Percentiles rank a stretch among this genome's conserved stretches.
phyloP scores from a whole-genome alignment of 805 yeast species.

The Saccharomycopsis amapae region DNA sequence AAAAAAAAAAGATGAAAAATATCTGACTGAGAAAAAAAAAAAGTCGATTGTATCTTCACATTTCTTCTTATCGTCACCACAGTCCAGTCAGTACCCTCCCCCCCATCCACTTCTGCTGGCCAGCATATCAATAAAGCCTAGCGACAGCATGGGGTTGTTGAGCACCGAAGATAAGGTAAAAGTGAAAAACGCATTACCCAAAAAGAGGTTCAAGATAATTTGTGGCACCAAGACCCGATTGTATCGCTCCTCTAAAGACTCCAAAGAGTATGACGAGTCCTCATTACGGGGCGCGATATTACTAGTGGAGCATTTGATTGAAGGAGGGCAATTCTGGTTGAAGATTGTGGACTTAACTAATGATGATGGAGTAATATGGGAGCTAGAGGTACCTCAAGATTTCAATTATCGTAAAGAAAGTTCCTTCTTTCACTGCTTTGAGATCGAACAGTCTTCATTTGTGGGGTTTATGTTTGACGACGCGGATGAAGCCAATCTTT shows the following conservation, averaged over 20 bases:
- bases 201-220: slow-evolving; percentile 2
- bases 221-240: slow-evolving; percentile 1
- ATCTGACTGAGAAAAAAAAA: too few relatives aligned
- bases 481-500: slow-evolving; percentile 8
- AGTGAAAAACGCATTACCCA: slow-evolving; percentile 6
- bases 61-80: too few relatives aligned
- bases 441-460: not conserved
- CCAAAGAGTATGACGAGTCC: not conserved
- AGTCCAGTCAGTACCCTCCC: too few relatives aligned
- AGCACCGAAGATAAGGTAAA: not conserved
- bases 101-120: too few relatives aligned
- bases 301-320: not conserved
- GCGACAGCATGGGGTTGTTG: not conserved
- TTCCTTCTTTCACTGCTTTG: slow-evolving; percentile 5
- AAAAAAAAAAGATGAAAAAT: too few relatives aligned
- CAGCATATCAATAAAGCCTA: not conserved
- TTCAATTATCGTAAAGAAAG: slow-evolving; percentile 2
- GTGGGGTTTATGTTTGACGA: slow-evolving; percentile 10
- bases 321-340: not conserved
- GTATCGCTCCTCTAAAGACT: slow-evolving; percentile 1
- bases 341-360: slow-evolving; percentile 6
- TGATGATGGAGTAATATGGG: slow-evolving; percentile 9
- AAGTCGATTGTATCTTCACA: too few relatives aligned
- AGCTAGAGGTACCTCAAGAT: not conserved
- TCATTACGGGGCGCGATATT: slow-evolving; percentile 1